Conservation (phyloP, 306 rosid species). For the Castanospermum australe region DNA sequence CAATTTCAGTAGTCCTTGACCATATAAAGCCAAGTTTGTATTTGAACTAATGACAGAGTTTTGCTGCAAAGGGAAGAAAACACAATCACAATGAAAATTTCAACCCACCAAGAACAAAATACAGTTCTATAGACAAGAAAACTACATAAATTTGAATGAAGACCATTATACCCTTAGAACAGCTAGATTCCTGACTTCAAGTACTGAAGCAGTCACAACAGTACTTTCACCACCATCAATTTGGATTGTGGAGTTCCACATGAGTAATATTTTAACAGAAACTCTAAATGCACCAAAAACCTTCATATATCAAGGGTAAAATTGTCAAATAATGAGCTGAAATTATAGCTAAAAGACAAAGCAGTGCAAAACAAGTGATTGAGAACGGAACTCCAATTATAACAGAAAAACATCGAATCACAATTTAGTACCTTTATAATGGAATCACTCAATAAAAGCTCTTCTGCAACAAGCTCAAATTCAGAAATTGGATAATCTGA, state of each 20-base stretch:
- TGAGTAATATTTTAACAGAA: conserved; percentile 89
- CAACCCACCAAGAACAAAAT: conserved; percentile 21
- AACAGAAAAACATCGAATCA: conserved; percentile 26
- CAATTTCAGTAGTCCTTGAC: conserved; percentile 90
- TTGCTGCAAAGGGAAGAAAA: conserved; percentile 65
- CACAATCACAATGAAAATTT: conserved; percentile 30
- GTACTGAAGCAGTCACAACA: conserved; percentile 78
- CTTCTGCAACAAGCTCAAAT: conserved; percentile 98
- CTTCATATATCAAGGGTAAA: conserved; percentile 49
- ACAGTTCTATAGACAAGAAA: conserved; percentile 14
- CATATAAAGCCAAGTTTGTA: conserved; percentile 91
- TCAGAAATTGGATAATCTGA: conserved; percentile 90
- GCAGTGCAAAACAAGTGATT: conserved; percentile 21
- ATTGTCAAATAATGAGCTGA: conserved; percentile 20
- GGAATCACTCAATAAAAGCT: conserved; percentile 98
- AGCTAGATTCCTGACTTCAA: conserved; percentile 96
- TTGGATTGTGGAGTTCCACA: conserved; percentile 89
- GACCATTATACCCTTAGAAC: conserved; percentile 73
- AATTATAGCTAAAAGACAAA: conserved; percentile 19
- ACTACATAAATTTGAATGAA: conserved; percentile 25
- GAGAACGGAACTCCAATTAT: neutral
- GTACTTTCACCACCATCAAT: conserved; percentile 85
- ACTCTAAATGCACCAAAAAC: conserved; percentile 99
- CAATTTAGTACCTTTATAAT: conserved; percentile 62
- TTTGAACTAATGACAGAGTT: conserved; percentile 83